Conservation (phyloP, 2,329 filamentous ascomycete genomes). For the Aspergillus pseudoviridinutans region DNA sequence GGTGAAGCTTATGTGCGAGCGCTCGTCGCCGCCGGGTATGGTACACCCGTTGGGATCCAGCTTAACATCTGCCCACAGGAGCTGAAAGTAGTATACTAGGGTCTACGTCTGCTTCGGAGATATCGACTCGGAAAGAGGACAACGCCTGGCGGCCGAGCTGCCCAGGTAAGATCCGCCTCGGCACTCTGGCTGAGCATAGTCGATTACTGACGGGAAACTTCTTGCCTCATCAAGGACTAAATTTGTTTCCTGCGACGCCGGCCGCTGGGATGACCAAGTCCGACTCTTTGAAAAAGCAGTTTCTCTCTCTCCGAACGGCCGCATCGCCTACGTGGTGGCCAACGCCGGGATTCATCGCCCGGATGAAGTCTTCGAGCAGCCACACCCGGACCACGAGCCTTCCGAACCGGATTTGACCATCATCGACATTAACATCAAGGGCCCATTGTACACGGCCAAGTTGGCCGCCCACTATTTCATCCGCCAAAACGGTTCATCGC, state of each 20-base stretch:
- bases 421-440: constrained; percentile 40
- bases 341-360: constrained; percentile 26
- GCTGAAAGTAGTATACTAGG: background rate
- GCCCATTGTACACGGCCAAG: constrained; percentile 46
- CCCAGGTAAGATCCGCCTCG: constrained; percentile 7
- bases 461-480: constrained; percentile 41
- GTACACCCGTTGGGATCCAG: too few species aligned
- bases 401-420: constrained; percentile 29
- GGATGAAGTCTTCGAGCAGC: constrained; percentile 26
- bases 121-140: constrained; percentile 14
- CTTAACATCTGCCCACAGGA: too few species aligned
- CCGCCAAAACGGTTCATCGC: constrained; percentile 23
- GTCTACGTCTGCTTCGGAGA: constrained; percentile 18
- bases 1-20: too few species aligned
- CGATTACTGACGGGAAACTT: background rate
- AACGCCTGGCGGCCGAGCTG: constrained; percentile 19
- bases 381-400: constrained; percentile 9
- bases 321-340: constrained; percentile 7
- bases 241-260: too few species aligned
- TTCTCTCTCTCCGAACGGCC: too few species aligned
- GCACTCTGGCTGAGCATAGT: background rate
- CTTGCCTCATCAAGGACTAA: constrained; percentile 12
- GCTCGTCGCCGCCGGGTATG: too few species aligned
- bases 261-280: too few species aligned
- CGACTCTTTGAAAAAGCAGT: too few species aligned